Conservation (phyloP, 108 stramenopile species). For the Nitzschia sp. region DNA sequence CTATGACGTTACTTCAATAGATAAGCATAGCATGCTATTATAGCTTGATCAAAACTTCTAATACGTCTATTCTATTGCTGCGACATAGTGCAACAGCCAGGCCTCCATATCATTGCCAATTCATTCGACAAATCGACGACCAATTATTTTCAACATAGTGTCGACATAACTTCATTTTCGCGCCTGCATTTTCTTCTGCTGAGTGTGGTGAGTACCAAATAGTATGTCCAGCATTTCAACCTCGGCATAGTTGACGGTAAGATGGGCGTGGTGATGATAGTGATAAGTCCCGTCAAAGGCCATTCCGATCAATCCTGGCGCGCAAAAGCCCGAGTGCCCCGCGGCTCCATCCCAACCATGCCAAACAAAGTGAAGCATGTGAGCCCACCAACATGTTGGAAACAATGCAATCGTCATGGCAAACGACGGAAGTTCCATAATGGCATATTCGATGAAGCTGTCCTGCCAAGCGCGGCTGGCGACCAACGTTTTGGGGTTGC, state of each 20-base stretch:
- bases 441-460: constrained; percentile 28
- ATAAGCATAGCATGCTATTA: too few relatives aligned
- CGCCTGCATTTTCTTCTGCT: constrained; percentile 9
- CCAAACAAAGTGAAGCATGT: constrained; percentile 30
- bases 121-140: too few relatives aligned
- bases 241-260: constrained; percentile 43
- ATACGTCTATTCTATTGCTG: too few relatives aligned
- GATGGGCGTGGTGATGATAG: constrained; percentile 32
- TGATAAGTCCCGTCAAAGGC: constrained; percentile 42
- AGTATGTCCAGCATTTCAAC: constrained; percentile 37
- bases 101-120: too few relatives aligned
- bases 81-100: too few relatives aligned
- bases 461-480: constrained; percentile 38
- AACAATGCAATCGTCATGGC: constrained; percentile 28
- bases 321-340: constrained; percentile 37
- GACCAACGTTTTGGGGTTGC: constrained; percentile 23
- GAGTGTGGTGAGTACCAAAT: constrained; percentile 34
- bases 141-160: too few relatives aligned
- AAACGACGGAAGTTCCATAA: constrained; percentile 45
- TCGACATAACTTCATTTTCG: too few relatives aligned
- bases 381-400: constrained; percentile 23
- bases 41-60: too few relatives aligned
- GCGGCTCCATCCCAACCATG: constrained; percentile 45
- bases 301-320: constrained; percentile 28
- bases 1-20: too few relatives aligned